Base-by-base conservation (phyloP, 192 early-diverging fungal species). In the Gamsiella multidivaricata region DNA sequence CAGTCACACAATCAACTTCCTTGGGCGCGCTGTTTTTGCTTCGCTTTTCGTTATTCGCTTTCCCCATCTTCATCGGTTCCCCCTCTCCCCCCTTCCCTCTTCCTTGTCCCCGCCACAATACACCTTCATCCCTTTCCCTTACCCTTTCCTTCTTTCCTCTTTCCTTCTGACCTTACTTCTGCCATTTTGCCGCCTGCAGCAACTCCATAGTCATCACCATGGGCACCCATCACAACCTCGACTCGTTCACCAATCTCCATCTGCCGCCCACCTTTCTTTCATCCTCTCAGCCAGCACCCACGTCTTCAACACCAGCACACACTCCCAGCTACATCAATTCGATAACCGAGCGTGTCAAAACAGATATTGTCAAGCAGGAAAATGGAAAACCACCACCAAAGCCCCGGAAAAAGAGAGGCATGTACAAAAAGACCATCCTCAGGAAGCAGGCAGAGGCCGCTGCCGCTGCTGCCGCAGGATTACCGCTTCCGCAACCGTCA, bases 371-470 rank as follows among this genome's bases (percentile, higher is more conserved):
- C 22, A 71, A 71, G 61, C 61, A 61, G 18, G 61, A 55, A 12
- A 57, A 55, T 23, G 22, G 22, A 2, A 32, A 43, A 25, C 53
- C 61, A 43, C 14, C 54, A 23, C 32, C 52, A 20, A 36, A 50
- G 14, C 53, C 45, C n/a, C 60, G 69, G 25, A 78, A 78, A 39
- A 78, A 78, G 34, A 39, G 74, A 39, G 74, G 74, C 15, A 60
- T 64, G 36, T 78, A 78, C 26, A 78, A 63, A 54, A 78, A 78
- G 43, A 78, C 74, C 1, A 78, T 78, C 37, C 65, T 78, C 11
- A 61, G 74, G 31, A 53, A 78, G 28, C 74, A 78, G 26, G 65
- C 65, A 1, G 56, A 68, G 46, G 74, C 74, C 3, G 65, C 59
- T 20, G 74, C 65, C 0, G 65, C 65, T 1, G 74, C 74, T 2